A percentile compares a stretch with the other conserved stretches of the same genome.
Conservation (phyloP, 2,329 filamentous ascomycete genomes). For the Cordyceps cateniannulata region DNA sequence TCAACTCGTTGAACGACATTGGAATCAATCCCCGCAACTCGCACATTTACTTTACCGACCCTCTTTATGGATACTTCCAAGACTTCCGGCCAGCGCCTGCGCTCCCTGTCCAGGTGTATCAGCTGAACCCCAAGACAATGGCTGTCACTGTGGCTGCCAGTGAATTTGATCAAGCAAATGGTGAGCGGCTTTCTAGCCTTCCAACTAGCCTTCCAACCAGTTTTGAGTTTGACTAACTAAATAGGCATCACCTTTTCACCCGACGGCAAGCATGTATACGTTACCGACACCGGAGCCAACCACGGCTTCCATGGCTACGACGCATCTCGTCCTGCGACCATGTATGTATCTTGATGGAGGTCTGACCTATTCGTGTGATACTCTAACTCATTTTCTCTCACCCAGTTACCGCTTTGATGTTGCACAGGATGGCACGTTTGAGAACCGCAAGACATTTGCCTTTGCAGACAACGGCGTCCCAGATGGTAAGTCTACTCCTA, state of each 20-base stretch:
- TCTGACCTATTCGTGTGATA: not conserved
- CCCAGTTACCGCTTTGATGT: constrained; percentile 41
- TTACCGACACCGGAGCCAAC: constrained; percentile 50
- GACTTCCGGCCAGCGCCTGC: constrained; percentile 48
- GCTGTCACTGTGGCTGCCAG: constrained; percentile 51
- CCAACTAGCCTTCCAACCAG: not conserved
- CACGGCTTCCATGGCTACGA: constrained; percentile 38
- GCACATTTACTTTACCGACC: constrained; percentile 61
- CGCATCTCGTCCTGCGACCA: constrained; percentile 34
- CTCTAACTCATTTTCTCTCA: not conserved
- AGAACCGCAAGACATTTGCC: constrained; percentile 49
- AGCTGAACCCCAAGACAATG: constrained; percentile 43
- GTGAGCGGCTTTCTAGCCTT: constrained; percentile 21
- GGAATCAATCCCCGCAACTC: constrained; percentile 45
- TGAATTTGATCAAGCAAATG: constrained; percentile 50
- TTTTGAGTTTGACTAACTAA: not conserved
- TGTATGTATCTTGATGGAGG: constrained; percentile 30
- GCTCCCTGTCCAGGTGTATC: constrained; percentile 53
- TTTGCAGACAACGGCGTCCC: constrained; percentile 47
- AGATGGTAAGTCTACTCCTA: constrained; percentile 40
- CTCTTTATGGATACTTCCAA: constrained; percentile 52
- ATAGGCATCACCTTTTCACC: constrained; percentile 49
- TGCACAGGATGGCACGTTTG: constrained; percentile 37
- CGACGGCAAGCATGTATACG: constrained; percentile 43
- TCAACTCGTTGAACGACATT: constrained; percentile 55